Conservation (phyloP, 805 yeast genomes). For the Ascoidea asiatica region DNA sequence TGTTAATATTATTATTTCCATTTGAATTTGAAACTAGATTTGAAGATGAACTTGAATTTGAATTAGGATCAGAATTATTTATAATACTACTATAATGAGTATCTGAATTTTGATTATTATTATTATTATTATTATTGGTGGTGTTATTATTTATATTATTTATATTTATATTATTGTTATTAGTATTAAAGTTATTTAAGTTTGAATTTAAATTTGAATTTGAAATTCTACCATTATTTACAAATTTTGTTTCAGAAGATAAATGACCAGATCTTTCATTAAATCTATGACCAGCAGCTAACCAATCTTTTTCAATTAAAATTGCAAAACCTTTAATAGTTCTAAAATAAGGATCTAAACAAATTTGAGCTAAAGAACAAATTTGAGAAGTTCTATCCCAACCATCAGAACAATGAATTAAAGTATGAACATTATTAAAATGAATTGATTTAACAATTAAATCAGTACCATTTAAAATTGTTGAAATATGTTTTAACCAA, state of each 20-base stretch:
- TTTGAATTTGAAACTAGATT: not conserved
- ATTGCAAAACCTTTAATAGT: slow-evolving; percentile 80
- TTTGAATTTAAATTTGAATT: not conserved
- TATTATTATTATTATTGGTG: not conserved
- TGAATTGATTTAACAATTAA: slow-evolving; percentile 72
- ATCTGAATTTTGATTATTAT: not conserved
- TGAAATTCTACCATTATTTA: slow-evolving; percentile 21
- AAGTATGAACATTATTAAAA: slow-evolving; percentile 66
- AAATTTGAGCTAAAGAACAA: slow-evolving; percentile 68
- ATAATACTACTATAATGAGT: no score
- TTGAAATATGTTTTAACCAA: slow-evolving; percentile 66
- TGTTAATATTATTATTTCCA: no score
- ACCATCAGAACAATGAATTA: slow-evolving; percentile 95
- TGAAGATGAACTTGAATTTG: not conserved
- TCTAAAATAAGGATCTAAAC: slow-evolving; percentile 82
- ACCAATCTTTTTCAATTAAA: slow-evolving; percentile 88
- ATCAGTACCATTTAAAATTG: slow-evolving; percentile 63
- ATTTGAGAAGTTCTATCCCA: slow-evolving; percentile 97
- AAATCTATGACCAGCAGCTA: slow-evolving; percentile 86
- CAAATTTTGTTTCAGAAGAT: slow-evolving; percentile 34
- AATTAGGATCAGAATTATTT: not conserved
- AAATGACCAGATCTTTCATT: slow-evolving; percentile 74
- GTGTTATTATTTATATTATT: not conserved
- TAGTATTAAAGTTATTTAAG: slow-evolving; percentile 10
- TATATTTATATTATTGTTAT: slow-evolving; percentile 5